Base-by-base conservation (phyloP, 2,329 filamentous ascomycete genomes). In the Fusarium sp. region DNA sequence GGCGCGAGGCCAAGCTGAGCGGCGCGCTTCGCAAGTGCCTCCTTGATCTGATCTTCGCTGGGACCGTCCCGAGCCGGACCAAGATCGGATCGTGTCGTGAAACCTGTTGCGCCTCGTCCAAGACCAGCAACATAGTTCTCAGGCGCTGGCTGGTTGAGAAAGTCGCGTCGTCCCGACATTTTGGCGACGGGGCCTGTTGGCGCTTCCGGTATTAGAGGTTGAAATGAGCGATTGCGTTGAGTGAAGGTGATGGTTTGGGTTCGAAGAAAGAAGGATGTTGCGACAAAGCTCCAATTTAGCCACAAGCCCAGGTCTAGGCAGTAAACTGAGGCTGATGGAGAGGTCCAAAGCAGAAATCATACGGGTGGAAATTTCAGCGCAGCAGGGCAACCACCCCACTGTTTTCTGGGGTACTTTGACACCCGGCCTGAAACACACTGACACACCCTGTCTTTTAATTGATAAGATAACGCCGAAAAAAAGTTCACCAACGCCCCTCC, bases 11-110 rank as follows among this genome's bases (percentile, higher is more conserved):
- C 96, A 68, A 98, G 89, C 79, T 94, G 91, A 66, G 94, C 93
- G 9, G 96, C 96, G 78, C 97, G 92, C 84, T 98, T 98, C 57
- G 95, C 95, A 77, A 99, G 92, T 71, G 94, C 95, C 83, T 98
- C 96, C 83, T 98, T 98, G 85, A 99, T 98, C 84, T 98, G 96
- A 81, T 99, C 96, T 79, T 98, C 96, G 70, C 94, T 98, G 57
- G 96, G 96, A 17, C 96, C 96, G 85, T 98, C 96, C 78, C 96
- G 91, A 67, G 96, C 96, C 59, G 97, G 96, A 66, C 97, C 96
- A 66, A 99, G 88, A 88, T 99, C 96, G 66, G 96, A 98, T 79
- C 97, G 92, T 44, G 96, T 99, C 17, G 96, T 98, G 85, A 99
- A 99, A 69, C 97, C 96, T 9, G 96, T 99, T 24, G 97, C 97